A percentile compares a stretch with the other conserved stretches of the same genome.
Conservation (phyloP, 257 asterid species). For the Craterostigma plantagineum region DNA sequence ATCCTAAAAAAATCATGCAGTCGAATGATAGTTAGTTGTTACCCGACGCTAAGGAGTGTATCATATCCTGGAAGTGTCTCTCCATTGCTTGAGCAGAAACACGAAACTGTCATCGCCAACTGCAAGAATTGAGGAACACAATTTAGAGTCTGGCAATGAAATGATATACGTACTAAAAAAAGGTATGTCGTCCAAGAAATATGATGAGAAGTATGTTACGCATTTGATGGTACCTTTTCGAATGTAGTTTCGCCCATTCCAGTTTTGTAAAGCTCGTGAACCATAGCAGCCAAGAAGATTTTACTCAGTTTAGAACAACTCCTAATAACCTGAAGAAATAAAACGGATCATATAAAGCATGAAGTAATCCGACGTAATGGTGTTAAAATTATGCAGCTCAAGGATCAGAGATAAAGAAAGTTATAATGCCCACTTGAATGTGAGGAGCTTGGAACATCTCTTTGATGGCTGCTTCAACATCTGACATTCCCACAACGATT, state of each 20-base stretch:
- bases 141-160: neutral
- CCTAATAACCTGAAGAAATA: constrained; percentile 58
- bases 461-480: constrained; percentile 75
- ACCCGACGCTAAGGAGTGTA: constrained; percentile 79
- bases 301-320: constrained; percentile 58
- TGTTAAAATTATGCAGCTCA: no score
- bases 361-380: no score
- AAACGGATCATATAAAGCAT: neutral
- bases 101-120: constrained; percentile 52
- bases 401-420: no score
- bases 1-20: no score
- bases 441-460: constrained; percentile 99
- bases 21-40: constrained; percentile 9
- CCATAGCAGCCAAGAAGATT: constrained; percentile 95
- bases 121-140: constrained; percentile 16
- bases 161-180: no score
- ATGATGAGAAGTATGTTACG: no score
- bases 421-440: constrained; percentile 83
- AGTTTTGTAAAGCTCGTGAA: constrained; percentile 76
- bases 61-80: constrained; percentile 82
- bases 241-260: constrained; percentile 96
- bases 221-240: constrained; percentile 94
- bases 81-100: constrained; percentile 71
- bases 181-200: no score
- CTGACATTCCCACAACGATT: constrained; percentile 45